Conservation (phyloP, 495 filamentous ascomycete species). For the Tirmania nivea region DNA sequence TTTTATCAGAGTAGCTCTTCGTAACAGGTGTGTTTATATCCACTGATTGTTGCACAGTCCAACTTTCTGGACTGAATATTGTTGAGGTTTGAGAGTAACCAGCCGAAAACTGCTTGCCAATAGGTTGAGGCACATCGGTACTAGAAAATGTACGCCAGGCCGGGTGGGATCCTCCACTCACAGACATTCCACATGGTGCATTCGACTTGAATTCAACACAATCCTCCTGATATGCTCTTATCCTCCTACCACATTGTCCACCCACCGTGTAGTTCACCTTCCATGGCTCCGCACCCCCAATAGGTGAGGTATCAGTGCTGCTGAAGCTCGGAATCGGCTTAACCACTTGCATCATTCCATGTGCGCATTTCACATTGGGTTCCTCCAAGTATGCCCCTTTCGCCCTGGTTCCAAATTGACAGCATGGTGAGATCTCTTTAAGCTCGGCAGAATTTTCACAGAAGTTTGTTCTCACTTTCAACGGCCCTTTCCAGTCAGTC, state of each 20-base stretch:
- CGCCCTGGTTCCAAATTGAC: not conserved
- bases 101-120: too few relatives aligned
- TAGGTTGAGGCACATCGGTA: too few relatives aligned
- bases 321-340: not conserved
- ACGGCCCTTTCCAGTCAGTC: too few relatives aligned
- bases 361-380: not conserved
- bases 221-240: too few relatives aligned
- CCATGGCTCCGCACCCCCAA: not conserved
- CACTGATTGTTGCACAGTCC: not conserved
- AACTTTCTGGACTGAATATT: not conserved
- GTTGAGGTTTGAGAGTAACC: too few relatives aligned
- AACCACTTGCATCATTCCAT: not conserved
- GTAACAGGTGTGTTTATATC: not conserved
- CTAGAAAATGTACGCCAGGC: too few relatives aligned
- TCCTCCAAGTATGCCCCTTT: not conserved
- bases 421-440: not conserved
- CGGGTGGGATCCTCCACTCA: too few relatives aligned
- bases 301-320: too few relatives aligned
- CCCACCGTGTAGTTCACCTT: not conserved
- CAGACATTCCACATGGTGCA: too few relatives aligned
- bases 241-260: not conserved
- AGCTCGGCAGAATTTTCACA: too few relatives aligned
- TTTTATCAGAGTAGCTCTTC: not conserved
- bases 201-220: too few relatives aligned
- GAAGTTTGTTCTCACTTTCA: too few relatives aligned